A percentile compares a stretch with the other conserved stretches of the same genome.
phyloP scores from a whole-genome alignment of 2,329 filamentous ascomycete species.

The Pleurostoma richardsiae region DNA sequence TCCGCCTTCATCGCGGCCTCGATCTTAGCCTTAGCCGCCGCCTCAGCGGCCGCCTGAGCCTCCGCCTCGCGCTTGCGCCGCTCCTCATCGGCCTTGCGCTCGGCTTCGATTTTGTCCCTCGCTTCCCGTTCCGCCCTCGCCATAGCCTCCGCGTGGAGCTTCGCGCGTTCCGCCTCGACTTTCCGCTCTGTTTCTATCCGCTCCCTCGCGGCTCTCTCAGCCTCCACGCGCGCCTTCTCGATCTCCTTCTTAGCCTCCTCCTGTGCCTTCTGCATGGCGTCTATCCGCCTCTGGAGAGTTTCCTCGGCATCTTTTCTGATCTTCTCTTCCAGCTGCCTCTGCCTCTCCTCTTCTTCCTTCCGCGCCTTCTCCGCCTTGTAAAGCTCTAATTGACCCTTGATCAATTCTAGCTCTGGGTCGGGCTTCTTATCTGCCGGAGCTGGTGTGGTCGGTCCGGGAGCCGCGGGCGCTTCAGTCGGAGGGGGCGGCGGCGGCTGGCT shows the following conservation, averaged over 20 bases:
- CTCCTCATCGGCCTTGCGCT: conserved; percentile 33
- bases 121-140: conserved; percentile 25
- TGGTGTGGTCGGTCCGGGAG: conserved; percentile 28
- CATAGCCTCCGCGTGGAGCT: conserved; percentile 24
- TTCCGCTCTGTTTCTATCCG: conserved; percentile 30
- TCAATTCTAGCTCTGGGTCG: conserved; percentile 54
- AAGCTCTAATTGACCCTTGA: conserved; percentile 53
- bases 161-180: conserved; percentile 26
- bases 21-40: conserved; percentile 32
- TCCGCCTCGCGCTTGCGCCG: conserved; percentile 37
- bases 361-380: conserved; percentile 41
- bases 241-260: conserved; percentile 42
- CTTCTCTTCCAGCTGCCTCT: conserved; percentile 36
- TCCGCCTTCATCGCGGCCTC: conserved; percentile 31
- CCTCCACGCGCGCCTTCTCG: conserved; percentile 39
- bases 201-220: conserved; percentile 35
- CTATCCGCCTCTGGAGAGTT: conserved; percentile 27
- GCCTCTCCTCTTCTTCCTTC: conserved; percentile 38
- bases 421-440: conserved; percentile 30
- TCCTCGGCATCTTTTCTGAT: conserved; percentile 41
- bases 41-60: conserved; percentile 37
- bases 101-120: conserved; percentile 24
- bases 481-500: conserved; percentile 34
- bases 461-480: conserved; percentile 32
- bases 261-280: conserved; percentile 29